Percentiles rank a stretch among this genome's conserved stretches.
phyloP scores from a whole-genome alignment of 768 basidiomycete species.

The Tricholoma matsutake region DNA sequence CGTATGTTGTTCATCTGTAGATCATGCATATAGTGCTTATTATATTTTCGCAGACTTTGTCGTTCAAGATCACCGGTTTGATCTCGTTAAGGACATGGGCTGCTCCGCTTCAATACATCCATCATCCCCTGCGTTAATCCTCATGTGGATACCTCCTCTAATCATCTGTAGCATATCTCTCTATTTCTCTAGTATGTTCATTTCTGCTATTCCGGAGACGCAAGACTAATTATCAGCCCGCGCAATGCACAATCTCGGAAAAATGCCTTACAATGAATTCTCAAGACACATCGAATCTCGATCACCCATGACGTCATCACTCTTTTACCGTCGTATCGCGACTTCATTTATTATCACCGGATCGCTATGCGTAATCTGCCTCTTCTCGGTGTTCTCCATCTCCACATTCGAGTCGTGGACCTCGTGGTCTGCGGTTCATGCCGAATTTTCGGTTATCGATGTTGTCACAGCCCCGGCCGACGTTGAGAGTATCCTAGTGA shows the following conservation, averaged over 20 bases:
- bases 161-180: slow-evolving; percentile 39
- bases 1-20: slow-evolving; percentile 39
- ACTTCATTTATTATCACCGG: slow-evolving; percentile 43
- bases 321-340: slow-evolving; percentile 56
- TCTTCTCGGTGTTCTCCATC: slow-evolving; percentile 37
- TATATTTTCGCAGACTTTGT: slow-evolving; percentile 41
- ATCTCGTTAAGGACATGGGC: slow-evolving; percentile 55
- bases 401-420: slow-evolving; percentile 34
- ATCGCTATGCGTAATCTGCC: slow-evolving; percentile 36
- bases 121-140: slow-evolving; percentile 36
- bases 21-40: background rate
- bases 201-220: background rate
- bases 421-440: slow-evolving; percentile 48
- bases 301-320: slow-evolving; percentile 38
- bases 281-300: slow-evolving; percentile 37
- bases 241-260: slow-evolving; percentile 31
- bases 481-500: slow-evolving; percentile 23
- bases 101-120: slow-evolving; percentile 48
- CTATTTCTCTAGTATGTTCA: slow-evolving; percentile 38
- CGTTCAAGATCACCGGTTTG: slow-evolving; percentile 61
- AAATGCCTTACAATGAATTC: slow-evolving; percentile 23
- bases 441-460: slow-evolving; percentile 34
- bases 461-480: slow-evolving; percentile 26
- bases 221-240: slow-evolving; percentile 21
- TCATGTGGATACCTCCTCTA: slow-evolving; percentile 47